Conservation (phyloP, 169 alveolate species). For the Prorocentrum cordatum region DNA sequence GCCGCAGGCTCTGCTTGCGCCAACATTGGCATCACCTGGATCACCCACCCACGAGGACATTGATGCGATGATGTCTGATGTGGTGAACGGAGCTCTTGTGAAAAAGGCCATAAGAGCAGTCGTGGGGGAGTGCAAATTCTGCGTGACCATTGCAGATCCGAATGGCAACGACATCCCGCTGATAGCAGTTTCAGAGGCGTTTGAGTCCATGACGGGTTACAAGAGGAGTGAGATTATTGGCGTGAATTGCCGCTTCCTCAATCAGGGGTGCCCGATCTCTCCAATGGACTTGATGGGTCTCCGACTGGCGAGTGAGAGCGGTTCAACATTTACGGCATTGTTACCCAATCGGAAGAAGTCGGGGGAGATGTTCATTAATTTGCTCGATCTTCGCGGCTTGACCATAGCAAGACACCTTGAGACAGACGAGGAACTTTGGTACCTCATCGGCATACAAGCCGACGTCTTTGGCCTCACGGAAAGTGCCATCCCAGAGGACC, state of each 20-base stretch:
- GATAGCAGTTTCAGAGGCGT: conserved; percentile 54
- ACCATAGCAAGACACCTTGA: conserved; percentile 28
- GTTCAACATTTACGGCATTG: conserved; percentile 24
- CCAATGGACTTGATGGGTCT: conserved; percentile 42
- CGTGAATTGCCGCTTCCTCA: conserved; percentile 31
- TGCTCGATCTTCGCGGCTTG: conserved; percentile 28
- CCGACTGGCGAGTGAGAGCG: conserved; percentile 31
- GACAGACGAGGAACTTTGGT: conserved; percentile 48
- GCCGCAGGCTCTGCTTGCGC: neutral
- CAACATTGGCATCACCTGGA: neutral
- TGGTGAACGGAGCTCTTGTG: conserved; percentile 14
- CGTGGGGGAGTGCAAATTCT: conserved; percentile 16
- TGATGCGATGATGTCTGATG: neutral
- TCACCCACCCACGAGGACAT: neutral
- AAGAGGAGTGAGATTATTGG: neutral
- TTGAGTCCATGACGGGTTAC: conserved; percentile 55
- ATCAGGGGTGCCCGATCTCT: conserved; percentile 63
- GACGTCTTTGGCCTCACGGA: conserved; percentile 28
- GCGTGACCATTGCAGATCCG: conserved; percentile 52
- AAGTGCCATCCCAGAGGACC: conserved; percentile 11
- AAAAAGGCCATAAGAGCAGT: conserved; percentile 24
- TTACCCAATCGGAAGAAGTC: conserved; percentile 64
- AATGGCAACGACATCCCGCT: conserved; percentile 16
- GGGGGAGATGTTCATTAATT: conserved; percentile 52
- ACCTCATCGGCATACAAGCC: conserved; percentile 62